Conservation (phyloP, 345 rosid species). For the Rhodomyrtus tomentosa region DNA sequence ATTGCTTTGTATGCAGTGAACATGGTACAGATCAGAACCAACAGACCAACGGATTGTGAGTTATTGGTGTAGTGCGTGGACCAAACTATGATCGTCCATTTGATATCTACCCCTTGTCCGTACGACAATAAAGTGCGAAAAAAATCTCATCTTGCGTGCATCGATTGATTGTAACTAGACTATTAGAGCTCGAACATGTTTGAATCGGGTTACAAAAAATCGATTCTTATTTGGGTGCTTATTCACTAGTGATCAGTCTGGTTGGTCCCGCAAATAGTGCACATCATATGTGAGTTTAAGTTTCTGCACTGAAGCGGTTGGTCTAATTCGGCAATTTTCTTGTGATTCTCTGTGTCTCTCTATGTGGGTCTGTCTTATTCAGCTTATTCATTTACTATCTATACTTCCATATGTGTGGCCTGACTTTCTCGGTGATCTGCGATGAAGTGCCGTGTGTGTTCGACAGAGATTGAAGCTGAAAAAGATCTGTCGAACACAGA, state of each 20-base stretch:
- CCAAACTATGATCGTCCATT: neutral
- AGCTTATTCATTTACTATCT: neutral
- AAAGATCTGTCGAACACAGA: neutral
- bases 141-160: neutral
- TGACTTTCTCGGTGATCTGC: neutral
- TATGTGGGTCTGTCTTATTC: neutral
- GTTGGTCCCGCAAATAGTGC: neutral
- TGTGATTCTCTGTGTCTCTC: neutral
- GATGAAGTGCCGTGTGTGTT: neutral
- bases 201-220: neutral
- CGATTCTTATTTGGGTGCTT: neutral
- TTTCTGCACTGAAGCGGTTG: neutral
- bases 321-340: neutral
- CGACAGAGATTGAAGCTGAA: neutral
- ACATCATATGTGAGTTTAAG: neutral
- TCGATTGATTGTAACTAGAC: neutral
- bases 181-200: neutral
- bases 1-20: neutral
- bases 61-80: neutral
- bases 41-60: neutral
- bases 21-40: neutral
- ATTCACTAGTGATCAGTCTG: neutral
- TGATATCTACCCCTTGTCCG: neutral
- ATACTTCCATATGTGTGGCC: neutral
- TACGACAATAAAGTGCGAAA: neutral